These are phyloP conservation scores for Blakeslea trispora DNA, from an alignment of 371 early-diverging fungal species.

Conservation along the genomic window DNA sequence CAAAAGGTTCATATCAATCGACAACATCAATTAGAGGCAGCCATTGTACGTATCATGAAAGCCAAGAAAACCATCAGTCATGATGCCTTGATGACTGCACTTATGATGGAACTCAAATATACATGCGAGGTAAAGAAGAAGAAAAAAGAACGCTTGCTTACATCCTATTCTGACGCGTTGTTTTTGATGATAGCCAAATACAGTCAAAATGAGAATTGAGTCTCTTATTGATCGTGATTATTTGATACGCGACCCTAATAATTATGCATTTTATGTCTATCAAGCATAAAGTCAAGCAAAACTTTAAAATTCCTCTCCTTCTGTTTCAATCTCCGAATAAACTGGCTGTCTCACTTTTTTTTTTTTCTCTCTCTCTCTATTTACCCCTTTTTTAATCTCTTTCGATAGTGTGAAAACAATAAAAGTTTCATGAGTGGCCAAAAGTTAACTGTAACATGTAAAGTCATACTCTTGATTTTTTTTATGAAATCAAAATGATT, in stretches of 20 bases:
- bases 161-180: too few species aligned
- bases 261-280: constrained; percentile 31
- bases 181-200: constrained; percentile 56
- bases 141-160: not conserved
- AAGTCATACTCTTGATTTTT: constrained; percentile 1
- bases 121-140: constrained; percentile 63
- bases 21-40: constrained; percentile 90
- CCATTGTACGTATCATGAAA: constrained; percentile 95
- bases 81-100: constrained; percentile 66
- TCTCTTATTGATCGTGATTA: constrained; percentile 92
- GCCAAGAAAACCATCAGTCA: constrained; percentile 73
- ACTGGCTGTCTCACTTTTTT: too few species aligned
- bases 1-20: constrained; percentile 79
- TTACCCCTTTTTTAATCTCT: too few species aligned
- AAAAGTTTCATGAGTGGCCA: constrained; percentile 26
- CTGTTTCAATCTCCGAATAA: too few species aligned
- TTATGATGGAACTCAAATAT: constrained; percentile 78
- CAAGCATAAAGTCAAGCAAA: too few species aligned
- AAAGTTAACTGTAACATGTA: constrained; percentile 34
- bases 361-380: not conserved
- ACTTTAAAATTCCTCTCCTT: too few species aligned
- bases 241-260: constrained; percentile 72
- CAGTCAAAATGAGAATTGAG: constrained; percentile 90
- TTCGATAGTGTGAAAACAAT: too few species aligned
- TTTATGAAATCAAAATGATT: not conserved